Base-by-base conservation (phyloP, 139 green algal genomes). In the Coelastrella sp. region DNA sequence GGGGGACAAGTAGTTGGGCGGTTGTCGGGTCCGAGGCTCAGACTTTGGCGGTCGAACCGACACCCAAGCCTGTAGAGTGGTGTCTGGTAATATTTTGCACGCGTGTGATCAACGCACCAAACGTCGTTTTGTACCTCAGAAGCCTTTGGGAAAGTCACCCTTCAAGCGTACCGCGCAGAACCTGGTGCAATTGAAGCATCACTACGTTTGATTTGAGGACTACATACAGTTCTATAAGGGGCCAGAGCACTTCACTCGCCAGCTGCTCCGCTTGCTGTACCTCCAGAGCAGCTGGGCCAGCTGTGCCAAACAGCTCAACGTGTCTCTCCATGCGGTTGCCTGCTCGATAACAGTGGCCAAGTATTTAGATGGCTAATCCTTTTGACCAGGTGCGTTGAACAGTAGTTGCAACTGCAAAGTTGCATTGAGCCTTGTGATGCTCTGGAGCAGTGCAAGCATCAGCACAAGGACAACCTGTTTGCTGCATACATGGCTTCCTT, bases 381-480 rank as follows among this genome's bases (percentile, higher is more conserved):
- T 87, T 87, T 87, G 81, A 14, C 19, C 81, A 87, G 64, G 81
- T 87, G 14, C 61, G n/a, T 4, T 80, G 2, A 32, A 76, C 61
- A 71, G 61, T 71, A 13, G 11, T 10, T 71, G 61, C 11, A 71
- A 47, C 32, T 47, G 32, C 32, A 47, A 47, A 47, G 32, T 47
- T 47, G 32, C 32, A 47, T 47, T 47, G 32, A 47, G 32, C 32
- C 32, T 47, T 47, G 32, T 1, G 0, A 47, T 47, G 32, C 32
- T 47, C 32, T 47, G 32, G 32, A 47, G 32, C 61, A 71, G 61
- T 71, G 61, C 61, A 19, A 13, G 61, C 61, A 19, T 71, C 8
- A 19, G 61, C 11, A 10, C 2, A 13, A 13, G 11, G 61, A 19
- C 10, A 19, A 13, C 19, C 73, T 78, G 13, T 11, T 78, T 78